Evolutionary conservation across 1,139 yeast genomes (phyloP).

Genomic region (Blastobotrys indianensis): DNA sequence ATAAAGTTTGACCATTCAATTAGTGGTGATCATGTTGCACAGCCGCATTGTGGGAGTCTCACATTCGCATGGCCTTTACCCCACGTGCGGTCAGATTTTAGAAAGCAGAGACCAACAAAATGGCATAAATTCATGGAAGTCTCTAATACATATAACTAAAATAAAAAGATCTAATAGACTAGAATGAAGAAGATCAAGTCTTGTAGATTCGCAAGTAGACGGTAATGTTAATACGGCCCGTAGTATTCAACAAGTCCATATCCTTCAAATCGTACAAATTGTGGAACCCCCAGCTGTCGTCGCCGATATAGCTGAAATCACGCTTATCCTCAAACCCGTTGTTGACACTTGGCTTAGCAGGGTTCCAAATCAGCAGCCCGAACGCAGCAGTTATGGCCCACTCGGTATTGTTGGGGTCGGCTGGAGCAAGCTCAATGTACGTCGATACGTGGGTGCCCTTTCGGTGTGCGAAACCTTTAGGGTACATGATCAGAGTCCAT

Average conservation of each 20-base stretch:
- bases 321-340: not conserved
- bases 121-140: too few relatives aligned
- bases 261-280: slow-evolving; percentile 59
- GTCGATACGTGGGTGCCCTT: slow-evolving; percentile 25
- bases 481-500: slow-evolving; percentile 74
- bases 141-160: too few relatives aligned
- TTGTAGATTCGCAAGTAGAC: slow-evolving; percentile 57
- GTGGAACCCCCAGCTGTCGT: slow-evolving; percentile 75
- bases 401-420: not conserved
- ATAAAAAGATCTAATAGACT: too few relatives aligned
- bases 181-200: too few relatives aligned
- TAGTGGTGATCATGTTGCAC: too few relatives aligned
- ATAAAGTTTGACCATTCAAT: too few relatives aligned
- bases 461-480: slow-evolving; percentile 41
- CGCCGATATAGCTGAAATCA: slow-evolving; percentile 43
- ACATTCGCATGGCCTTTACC: too few relatives aligned
- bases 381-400: not conserved
- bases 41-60: too few relatives aligned
- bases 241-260: slow-evolving; percentile 45
- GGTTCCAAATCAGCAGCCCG: slow-evolving; percentile 4
- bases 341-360: not conserved
- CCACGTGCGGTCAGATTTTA: too few relatives aligned
- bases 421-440: not conserved
- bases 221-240: slow-evolving; percentile 61
- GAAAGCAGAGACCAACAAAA: too few relatives aligned